Percentiles rank a stretch among this genome's conserved stretches.
Conservation (phyloP, 306 rosid genomes). For the Quillaja saponaria region DNA sequence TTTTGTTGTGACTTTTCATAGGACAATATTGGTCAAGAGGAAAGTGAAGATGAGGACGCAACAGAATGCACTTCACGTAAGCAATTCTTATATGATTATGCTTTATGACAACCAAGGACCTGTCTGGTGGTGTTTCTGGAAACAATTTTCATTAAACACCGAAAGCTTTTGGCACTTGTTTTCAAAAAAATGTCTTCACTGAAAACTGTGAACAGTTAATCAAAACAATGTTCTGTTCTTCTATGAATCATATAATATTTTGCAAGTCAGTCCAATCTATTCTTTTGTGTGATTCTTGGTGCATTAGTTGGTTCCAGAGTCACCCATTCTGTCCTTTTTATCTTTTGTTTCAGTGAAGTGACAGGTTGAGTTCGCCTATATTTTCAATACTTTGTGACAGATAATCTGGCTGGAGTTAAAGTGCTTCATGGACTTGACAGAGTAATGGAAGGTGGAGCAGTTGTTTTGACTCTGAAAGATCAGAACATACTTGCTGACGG, state of each 20-base stretch:
- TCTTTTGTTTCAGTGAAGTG: not conserved
- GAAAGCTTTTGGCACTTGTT: not conserved
- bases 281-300: too few relatives aligned
- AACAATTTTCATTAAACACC: not conserved
- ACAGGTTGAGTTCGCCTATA: conserved; percentile 23
- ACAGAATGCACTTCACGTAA: conserved; percentile 48
- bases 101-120: not conserved
- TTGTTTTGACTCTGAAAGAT: conserved; percentile 93
- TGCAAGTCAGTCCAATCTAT: too few relatives aligned
- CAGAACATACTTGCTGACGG: conserved; percentile 85
- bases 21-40: conserved; percentile 82
- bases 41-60: conserved; percentile 76
- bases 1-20: conserved; percentile 36
- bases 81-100: not conserved
- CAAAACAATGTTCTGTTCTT: too few relatives aligned
- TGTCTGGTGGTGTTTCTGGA: not conserved
- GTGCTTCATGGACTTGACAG: conserved; percentile 94
- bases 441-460: conserved; percentile 92
- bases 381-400: conserved; percentile 41
- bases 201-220: too few relatives aligned
- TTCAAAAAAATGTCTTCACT: not conserved
- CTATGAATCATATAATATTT: too few relatives aligned
- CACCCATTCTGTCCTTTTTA: too few relatives aligned
- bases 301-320: too few relatives aligned
- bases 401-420: conserved; percentile 81